Conservation (phyloP, 1,284 basidiomycete genomes). For the Sparassis latifolia region DNA sequence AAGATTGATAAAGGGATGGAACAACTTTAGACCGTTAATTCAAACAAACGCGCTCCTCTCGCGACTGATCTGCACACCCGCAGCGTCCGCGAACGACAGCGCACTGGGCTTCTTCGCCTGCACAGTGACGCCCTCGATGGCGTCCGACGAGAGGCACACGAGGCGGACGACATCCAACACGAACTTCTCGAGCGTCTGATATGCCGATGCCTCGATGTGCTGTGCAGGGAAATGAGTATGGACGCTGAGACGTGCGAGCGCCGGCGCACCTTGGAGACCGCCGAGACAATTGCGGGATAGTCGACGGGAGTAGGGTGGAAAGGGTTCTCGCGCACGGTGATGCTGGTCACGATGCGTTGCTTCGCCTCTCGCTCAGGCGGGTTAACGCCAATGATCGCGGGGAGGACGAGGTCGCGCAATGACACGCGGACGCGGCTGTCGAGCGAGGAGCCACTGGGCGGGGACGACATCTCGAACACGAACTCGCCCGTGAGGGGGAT, state of each 20-base stretch:
- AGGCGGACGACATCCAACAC: constrained; percentile 32
- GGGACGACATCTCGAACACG: constrained; percentile 22
- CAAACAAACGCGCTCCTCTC: constrained; percentile 2
- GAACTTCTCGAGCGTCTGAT: constrained; percentile 47
- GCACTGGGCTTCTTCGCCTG: constrained; percentile 47
- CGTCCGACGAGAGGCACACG: constrained; percentile 27
- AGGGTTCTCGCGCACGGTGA: constrained; percentile 30
- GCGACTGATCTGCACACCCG: constrained; percentile 41
- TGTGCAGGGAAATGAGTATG: constrained; percentile 12
- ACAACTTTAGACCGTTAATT: background rate
- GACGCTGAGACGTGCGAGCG: background rate
- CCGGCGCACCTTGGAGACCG: constrained; percentile 25
- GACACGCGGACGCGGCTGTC: constrained; percentile 22
- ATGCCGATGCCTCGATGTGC: constrained; percentile 34
- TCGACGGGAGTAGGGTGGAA: constrained; percentile 15
- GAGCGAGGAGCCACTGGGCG: background rate
- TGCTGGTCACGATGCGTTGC: constrained; percentile 38
- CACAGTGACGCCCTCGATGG: constrained; percentile 32
- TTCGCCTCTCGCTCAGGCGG: constrained; percentile 43
- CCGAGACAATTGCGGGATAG: constrained; percentile 28
- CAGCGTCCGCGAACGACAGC: constrained; percentile 39
- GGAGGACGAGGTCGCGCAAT: constrained; percentile 32
- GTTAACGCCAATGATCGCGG: constrained; percentile 47
- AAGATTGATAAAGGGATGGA: too few species aligned
- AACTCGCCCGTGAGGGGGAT: constrained; percentile 35